These are phyloP conservation scores for Pseudoneurospora amorphoporcata DNA, from an alignment of 495 filamentous ascomycete species.

Conservation along the genomic window DNA sequence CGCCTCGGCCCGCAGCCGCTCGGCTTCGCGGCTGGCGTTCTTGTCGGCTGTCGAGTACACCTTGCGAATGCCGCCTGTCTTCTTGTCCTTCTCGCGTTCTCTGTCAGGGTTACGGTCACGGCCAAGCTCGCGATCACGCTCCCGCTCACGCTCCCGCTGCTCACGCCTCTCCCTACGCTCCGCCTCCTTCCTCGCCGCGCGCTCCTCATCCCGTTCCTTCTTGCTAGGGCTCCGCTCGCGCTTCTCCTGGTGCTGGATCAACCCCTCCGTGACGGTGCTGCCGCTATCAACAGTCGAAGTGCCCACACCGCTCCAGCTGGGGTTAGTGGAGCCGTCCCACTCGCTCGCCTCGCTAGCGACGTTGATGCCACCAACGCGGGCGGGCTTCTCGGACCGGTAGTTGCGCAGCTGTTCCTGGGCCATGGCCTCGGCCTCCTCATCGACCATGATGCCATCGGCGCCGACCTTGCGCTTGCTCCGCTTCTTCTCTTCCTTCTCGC, in stretches of 20 bases:
- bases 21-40: slow-evolving; percentile 29
- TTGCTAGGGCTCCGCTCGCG: slow-evolving; percentile 43
- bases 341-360: slow-evolving; percentile 61
- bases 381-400: slow-evolving; percentile 76
- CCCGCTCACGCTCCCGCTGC: neutral
- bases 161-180: slow-evolving; percentile 1
- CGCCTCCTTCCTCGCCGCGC: neutral
- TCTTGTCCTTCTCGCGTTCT: slow-evolving; percentile 10
- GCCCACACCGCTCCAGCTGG: slow-evolving; percentile 25
- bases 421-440: slow-evolving; percentile 57
- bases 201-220: slow-evolving; percentile 31
- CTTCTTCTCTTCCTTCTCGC: slow-evolving; percentile 36
- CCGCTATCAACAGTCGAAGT: slow-evolving; percentile 41
- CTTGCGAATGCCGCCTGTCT: slow-evolving; percentile 40
- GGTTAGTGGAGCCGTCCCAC: slow-evolving; percentile 54
- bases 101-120: neutral
- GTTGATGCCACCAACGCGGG: slow-evolving; percentile 79
- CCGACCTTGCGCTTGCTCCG: slow-evolving; percentile 33
- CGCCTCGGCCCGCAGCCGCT: slow-evolving; percentile 41
- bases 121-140: neutral
- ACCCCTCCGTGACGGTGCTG: slow-evolving; percentile 45
- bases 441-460: slow-evolving; percentile 34
- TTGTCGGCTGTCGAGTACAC: slow-evolving; percentile 44
- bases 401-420: slow-evolving; percentile 48
- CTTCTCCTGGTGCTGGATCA: slow-evolving; percentile 34